Evolutionary conservation across 2,329 filamentous ascomycete species (phyloP).

Genomic region (Berkeleyomyces rouxiae): DNA sequence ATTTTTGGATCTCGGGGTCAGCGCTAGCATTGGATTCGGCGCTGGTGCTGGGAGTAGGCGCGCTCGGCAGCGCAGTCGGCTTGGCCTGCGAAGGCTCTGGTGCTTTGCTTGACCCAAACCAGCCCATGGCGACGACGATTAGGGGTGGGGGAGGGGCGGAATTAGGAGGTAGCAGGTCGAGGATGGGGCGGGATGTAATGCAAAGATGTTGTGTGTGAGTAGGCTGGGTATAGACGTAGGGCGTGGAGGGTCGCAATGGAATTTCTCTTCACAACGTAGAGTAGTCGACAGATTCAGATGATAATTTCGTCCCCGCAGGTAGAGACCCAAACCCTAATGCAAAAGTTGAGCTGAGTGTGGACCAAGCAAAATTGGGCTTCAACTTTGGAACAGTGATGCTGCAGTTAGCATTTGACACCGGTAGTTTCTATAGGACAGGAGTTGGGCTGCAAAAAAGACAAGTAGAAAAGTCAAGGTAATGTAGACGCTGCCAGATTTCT

Average conservation of each 20-base stretch:
- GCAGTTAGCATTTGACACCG: too few species aligned
- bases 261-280: neutral
- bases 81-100: conserved; percentile 17
- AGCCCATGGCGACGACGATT: conserved; percentile 34
- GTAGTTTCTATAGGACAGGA: too few species aligned
- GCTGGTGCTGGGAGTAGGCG: conserved; percentile 12
- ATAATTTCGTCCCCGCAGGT: neutral
- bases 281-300: neutral
- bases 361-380: neutral
- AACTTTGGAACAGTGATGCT: neutral
- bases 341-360: neutral
- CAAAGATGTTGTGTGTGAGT: too few species aligned
- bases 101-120: conserved; percentile 35
- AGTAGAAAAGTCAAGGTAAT: too few species aligned
- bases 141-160: neutral
- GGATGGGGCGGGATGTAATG: neutral
- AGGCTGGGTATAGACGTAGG: neutral
- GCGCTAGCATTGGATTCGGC: conserved; percentile 14
- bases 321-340: neutral
- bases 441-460: too few species aligned
- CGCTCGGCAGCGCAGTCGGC: neutral
- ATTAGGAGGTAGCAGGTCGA: neutral
- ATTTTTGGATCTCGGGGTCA: conserved; percentile 38
- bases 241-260: neutral
- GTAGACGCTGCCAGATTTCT: too few species aligned